A percentile compares a stretch with the other conserved stretches of the same genome.
phyloP scores from a whole-genome alignment of 805 yeast species.

The Blastobotrys muscicola region DNA sequence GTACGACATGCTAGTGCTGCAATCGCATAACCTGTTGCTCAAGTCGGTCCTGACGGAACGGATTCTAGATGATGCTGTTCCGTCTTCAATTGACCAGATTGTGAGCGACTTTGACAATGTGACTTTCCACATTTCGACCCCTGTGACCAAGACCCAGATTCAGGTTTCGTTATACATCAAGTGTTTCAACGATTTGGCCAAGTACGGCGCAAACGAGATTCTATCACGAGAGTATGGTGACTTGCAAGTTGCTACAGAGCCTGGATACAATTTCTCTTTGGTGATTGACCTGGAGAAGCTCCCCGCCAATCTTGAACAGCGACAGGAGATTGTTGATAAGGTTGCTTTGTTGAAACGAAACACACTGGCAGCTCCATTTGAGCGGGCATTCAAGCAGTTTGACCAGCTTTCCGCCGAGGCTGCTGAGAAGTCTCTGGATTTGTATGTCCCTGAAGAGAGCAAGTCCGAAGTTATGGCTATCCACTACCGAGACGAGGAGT shows the following conservation, averaged over 20 bases:
- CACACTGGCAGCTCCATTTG: slow-evolving; percentile 88
- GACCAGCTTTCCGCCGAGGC: slow-evolving; percentile 44
- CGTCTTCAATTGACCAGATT: slow-evolving; percentile 59
- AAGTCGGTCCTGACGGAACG: slow-evolving; percentile 73
- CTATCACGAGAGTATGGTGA: slow-evolving; percentile 39
- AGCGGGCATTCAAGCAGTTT: slow-evolving; percentile 72
- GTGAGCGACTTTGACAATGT: slow-evolving; percentile 95
- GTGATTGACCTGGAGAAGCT: slow-evolving; percentile 48
- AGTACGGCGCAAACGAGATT: slow-evolving; percentile 43
- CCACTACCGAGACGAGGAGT: slow-evolving; percentile 87
- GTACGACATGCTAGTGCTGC: slow-evolving; percentile 71
- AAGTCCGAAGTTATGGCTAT: slow-evolving; percentile 56
- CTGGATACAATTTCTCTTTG: slow-evolving; percentile 74
- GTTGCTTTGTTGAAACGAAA: slow-evolving; percentile 74
- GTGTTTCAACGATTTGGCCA: slow-evolving; percentile 64
- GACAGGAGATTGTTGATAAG: slow-evolving; percentile 45
- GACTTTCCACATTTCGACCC: slow-evolving; percentile 86
- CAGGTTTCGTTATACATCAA: slow-evolving; percentile 63
- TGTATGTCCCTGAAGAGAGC: slow-evolving; percentile 33
- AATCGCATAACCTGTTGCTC: slow-evolving; percentile 72
- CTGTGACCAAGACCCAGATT: slow-evolving; percentile 56
- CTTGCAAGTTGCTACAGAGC: slow-evolving; percentile 58
- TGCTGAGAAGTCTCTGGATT: slow-evolving; percentile 29
- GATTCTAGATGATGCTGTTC: slow-evolving; percentile 36
- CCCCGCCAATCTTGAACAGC: slow-evolving; percentile 36